phyloP scores from a whole-genome alignment of 106 monocot genomes.

The Allium fistulosum region DNA sequence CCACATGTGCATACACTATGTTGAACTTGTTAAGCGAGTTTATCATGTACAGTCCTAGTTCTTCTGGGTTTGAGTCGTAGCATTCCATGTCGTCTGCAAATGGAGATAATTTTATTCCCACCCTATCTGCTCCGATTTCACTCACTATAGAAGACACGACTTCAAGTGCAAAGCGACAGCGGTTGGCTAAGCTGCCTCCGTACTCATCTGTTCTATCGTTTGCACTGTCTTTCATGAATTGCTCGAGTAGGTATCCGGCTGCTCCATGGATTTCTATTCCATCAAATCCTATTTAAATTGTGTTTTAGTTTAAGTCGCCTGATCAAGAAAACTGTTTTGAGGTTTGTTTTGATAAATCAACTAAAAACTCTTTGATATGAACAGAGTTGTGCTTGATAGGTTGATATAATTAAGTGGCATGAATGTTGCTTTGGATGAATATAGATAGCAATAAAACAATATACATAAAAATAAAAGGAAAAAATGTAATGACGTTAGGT shows the following conservation, averaged over 20 bases:
- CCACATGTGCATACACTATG: slow-evolving; percentile 21
- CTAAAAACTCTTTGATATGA: too few species aligned
- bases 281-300: slow-evolving; percentile 3
- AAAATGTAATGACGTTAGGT: not conserved
- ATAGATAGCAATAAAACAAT: too few species aligned
- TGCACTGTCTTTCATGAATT: slow-evolving; percentile 7
- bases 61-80: slow-evolving; percentile 22
- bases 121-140: slow-evolving; percentile 16
- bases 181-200: slow-evolving; percentile 20
- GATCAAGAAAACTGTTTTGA: too few species aligned
- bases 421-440: too few species aligned
- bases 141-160: slow-evolving; percentile 14
- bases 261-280: slow-evolving; percentile 8
- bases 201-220: not conserved
- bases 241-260: slow-evolving; percentile 2
- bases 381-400: too few species aligned
- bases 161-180: slow-evolving; percentile 28
- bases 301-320: too few species aligned
- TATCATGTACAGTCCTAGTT: slow-evolving; percentile 15
- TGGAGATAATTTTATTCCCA: slow-evolving; percentile 24
- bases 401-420: too few species aligned
- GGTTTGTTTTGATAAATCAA: too few species aligned
- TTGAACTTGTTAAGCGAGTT: slow-evolving; percentile 14
- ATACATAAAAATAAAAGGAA: too few species aligned
- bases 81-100: slow-evolving; percentile 10